These are phyloP conservation scores for Aspergillus sp. DNA, from an alignment of 2,329 filamentous ascomycete genomes.

Conservation along the genomic window DNA sequence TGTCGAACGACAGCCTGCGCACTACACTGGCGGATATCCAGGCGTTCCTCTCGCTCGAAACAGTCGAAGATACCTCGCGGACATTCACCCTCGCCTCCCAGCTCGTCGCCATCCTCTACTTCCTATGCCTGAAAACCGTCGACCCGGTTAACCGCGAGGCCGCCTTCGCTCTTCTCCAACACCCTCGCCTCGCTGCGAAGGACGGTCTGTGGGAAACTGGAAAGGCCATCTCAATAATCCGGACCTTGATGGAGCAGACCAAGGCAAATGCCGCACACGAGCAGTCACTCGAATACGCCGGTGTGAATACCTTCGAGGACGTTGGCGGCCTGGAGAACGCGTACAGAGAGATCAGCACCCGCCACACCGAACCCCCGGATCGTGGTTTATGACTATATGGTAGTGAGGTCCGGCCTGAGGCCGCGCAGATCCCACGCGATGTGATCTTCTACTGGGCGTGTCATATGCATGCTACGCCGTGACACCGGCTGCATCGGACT, in stretches of 20 bases:
- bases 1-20: neutral
- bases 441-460: neutral
- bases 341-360: neutral
- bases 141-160: slow-evolving; percentile 9
- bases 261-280: neutral
- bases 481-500: neutral
- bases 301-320: neutral
- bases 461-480: neutral
- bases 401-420: neutral
- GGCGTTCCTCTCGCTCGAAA: neutral
- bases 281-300: neutral
- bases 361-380: neutral
- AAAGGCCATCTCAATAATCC: slow-evolving; percentile 16
- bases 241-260: neutral
- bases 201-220: slow-evolving; percentile 26
- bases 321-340: neutral
- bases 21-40: neutral
- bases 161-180: slow-evolving; percentile 18
- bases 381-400: neutral
- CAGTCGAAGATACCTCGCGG: neutral
- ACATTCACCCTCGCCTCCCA: slow-evolving; percentile 25
- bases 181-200: slow-evolving; percentile 14
- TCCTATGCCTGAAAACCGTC: slow-evolving; percentile 23
- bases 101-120: slow-evolving; percentile 24
- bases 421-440: neutral